Evolutionary conservation across 2,329 filamentous ascomycete genomes (phyloP), one percentile per base, ranked within the genome.

Genomic region (Bipolaris sorokiniana): DNA sequence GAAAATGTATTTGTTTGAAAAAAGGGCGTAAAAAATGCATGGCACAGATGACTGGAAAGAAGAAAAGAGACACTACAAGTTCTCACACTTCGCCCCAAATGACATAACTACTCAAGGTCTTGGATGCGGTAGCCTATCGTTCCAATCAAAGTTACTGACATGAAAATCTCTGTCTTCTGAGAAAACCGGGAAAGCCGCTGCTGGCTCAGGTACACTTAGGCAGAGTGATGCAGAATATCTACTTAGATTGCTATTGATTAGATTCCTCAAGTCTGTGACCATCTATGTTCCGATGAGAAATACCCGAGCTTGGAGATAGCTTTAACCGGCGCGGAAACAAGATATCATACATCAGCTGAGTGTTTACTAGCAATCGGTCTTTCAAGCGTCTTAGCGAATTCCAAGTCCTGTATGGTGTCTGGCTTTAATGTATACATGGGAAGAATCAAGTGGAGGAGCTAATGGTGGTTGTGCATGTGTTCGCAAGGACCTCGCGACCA

Each of bases 161-260:
- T 50, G 56, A 62, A 66, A 63, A 61, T 66, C 66, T 66, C 65
- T 65, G 65, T 59, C 48, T 54, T 36, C 51, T 61, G 42, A 48
- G 59, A 55, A 56, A 58, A 58, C 54, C 51, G 52, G 57, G 59
- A 64, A 51, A 44, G 59, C 66, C 63, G 67, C 61, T 62, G 62
- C 58, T 65, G 63, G 60, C 44, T 56, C 55, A 54, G 48, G 60
- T 45, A 23, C 49, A 62, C 63, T 58, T 64, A 58, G 64, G 63
- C 20, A 56, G 45, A 57, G 45, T 51, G 50, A 61, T 64, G 63
- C 54, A 66, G 60, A 61, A 52, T 61, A 67, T 64, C 51, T 70
- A 68, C 59, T 56, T 72, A 72, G 41, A 73, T 73, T 74, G 59
- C 57, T 45, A 46, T 73, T 71, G 59, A 71, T 74, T 71, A 67